These are phyloP conservation scores for Cryphonectria nitschkei DNA, from an alignment of 2,329 filamentous ascomycete genomes.

Conservation along the genomic window DNA sequence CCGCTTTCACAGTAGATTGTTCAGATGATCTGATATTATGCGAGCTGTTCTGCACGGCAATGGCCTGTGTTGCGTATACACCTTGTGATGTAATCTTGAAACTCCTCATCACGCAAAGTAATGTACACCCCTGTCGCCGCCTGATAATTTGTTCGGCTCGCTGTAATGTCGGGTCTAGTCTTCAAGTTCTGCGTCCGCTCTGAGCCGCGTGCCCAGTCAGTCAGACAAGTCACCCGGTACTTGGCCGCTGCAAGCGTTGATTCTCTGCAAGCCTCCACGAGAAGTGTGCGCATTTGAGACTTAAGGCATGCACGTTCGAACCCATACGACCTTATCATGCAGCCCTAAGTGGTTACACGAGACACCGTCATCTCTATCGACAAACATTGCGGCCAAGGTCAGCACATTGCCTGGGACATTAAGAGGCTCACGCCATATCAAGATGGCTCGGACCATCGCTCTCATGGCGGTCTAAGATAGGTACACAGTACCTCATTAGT, in stretches of 20 bases:
- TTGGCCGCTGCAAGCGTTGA: background rate
- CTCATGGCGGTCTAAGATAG: constrained; percentile 14
- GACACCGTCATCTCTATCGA: background rate
- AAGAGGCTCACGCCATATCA: constrained; percentile 2
- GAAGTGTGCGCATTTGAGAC: too few relatives aligned
- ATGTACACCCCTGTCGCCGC: background rate
- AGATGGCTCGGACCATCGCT: background rate
- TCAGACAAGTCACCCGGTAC: background rate
- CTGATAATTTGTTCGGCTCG: background rate
- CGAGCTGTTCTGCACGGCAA: background rate
- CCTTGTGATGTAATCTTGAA: background rate
- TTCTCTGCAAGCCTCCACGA: background rate
- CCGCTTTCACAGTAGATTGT: too few relatives aligned
- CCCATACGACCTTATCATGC: background rate
- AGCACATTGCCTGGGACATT: background rate
- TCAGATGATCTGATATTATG: background rate
- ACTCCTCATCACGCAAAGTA: background rate
- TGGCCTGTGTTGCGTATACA: background rate
- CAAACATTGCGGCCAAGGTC: background rate
- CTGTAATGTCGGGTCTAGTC: background rate
- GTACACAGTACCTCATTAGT: background rate
- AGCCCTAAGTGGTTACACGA: background rate
- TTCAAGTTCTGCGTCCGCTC: background rate
- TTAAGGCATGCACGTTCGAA: background rate
- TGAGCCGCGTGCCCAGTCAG: background rate